phyloP scores from a whole-genome alignment of 129 eudicot species.

The Flaveria trinervia region DNA sequence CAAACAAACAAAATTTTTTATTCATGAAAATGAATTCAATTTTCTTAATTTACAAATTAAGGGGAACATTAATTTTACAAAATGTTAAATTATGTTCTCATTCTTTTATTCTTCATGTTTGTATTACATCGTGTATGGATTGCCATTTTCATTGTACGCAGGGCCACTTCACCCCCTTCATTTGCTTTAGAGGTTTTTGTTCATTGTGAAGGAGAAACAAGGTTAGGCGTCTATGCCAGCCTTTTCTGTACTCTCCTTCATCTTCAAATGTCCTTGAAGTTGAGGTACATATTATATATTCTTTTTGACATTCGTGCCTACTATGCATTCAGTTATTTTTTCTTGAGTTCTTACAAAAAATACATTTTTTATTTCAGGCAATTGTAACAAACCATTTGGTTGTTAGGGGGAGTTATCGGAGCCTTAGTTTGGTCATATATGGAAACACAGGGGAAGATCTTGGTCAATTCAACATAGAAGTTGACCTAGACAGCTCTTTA shows the following conservation, averaged over 20 bases:
- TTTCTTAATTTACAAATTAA: not conserved
- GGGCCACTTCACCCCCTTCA: constrained; percentile 98
- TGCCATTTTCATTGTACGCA: constrained; percentile 29
- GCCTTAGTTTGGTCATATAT: constrained; percentile 91
- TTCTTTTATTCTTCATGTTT: constrained; percentile 14
- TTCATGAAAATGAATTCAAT: not conserved
- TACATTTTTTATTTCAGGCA: constrained; percentile 54
- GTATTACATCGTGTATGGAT: not conserved
- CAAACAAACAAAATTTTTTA: not conserved
- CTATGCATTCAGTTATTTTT: not conserved
- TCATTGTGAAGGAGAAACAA: constrained; percentile 94
- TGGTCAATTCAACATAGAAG: constrained; percentile 92
- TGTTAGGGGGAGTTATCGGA: constrained; percentile 93
- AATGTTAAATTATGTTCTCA: not conserved
- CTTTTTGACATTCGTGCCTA: not conserved
- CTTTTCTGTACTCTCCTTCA: constrained; percentile 93
- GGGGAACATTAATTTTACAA: not conserved
- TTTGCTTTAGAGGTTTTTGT: constrained; percentile 96
- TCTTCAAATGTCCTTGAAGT: constrained; percentile 95
- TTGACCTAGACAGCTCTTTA: constrained; percentile 81
- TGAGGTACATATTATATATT: constrained; percentile 59
- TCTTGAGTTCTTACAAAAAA: not conserved
- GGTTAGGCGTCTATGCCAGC: constrained; percentile 92
- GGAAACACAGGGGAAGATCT: constrained; percentile 95
- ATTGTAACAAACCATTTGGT: constrained; percentile 90